These are phyloP conservation scores for Chloromonas sp. DNA, from an alignment of 163 green algal species.

Conservation along the genomic window DNA sequence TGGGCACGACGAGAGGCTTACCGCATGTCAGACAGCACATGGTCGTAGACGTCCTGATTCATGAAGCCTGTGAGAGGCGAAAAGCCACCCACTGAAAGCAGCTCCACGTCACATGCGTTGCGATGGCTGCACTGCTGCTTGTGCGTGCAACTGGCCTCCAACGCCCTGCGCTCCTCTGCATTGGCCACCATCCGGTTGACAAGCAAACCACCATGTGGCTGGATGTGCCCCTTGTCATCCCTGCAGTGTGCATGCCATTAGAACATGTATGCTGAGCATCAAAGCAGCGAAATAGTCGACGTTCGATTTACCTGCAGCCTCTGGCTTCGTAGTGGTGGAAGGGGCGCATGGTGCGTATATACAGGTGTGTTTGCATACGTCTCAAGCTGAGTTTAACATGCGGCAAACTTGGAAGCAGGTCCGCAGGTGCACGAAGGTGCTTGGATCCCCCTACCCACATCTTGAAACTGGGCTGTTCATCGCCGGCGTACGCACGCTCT, in stretches of 20 bases:
- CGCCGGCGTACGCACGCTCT: too few species aligned
- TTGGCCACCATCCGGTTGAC: slow-evolving; percentile 47
- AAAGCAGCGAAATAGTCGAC: too few species aligned
- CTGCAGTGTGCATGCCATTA: slow-evolving; percentile 6
- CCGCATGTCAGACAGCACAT: slow-evolving; percentile 40
- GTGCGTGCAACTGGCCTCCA: slow-evolving; percentile 47
- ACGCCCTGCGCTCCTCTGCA: slow-evolving; percentile 6
- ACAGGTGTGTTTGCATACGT: too few species aligned
- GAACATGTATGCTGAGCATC: too few species aligned
- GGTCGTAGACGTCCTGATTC: slow-evolving; percentile 50
- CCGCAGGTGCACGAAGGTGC: too few species aligned
- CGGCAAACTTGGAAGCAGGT: too few species aligned
- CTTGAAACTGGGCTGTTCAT: too few species aligned
- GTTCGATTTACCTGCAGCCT: too few species aligned
- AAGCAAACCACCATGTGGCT: slow-evolving; percentile 49
- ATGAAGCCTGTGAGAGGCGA: slow-evolving; percentile 67
- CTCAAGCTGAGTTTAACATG: too few species aligned
- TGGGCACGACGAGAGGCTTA: not conserved
- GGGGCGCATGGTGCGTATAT: too few species aligned
- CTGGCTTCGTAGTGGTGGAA: too few species aligned
- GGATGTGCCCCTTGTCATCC: slow-evolving; percentile 36
- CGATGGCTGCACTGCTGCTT: slow-evolving; percentile 56
- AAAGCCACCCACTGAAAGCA: slow-evolving; percentile 65
- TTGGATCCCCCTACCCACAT: too few species aligned
- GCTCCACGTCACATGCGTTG: slow-evolving; percentile 72